Evolutionary conservation across 441 rosid genomes (phyloP).

Genomic region (Brassica balearica): DNA sequence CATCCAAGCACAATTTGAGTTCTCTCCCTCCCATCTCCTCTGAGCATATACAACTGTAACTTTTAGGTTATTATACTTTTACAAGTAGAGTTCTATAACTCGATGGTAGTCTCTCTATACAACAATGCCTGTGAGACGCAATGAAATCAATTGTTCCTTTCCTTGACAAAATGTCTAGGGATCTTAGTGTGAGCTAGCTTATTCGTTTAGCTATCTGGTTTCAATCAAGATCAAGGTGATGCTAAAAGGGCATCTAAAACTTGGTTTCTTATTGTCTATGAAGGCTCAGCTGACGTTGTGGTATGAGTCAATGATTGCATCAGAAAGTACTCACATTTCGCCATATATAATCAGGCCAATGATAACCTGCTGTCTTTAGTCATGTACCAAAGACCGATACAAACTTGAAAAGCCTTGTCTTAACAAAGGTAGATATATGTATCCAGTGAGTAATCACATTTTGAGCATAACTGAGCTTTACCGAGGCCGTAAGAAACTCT

Average conservation of each 20-base stretch:
- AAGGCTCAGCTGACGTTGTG: constrained; percentile 66
- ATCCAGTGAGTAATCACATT: not conserved
- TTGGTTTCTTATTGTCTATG: constrained; percentile 10
- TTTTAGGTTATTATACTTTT: not conserved
- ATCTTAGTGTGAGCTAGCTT: not conserved
- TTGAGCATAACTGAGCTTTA: not conserved
- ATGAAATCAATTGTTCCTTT: not conserved
- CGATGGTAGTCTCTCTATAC: not conserved
- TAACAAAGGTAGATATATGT: not conserved
- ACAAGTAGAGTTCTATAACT: not conserved
- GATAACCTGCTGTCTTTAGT: constrained; percentile 68
- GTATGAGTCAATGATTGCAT: constrained; percentile 81
- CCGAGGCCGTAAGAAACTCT: not conserved
- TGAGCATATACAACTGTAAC: not conserved
- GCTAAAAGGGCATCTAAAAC: not conserved
- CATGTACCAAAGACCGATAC: not conserved
- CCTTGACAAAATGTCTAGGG: not conserved
- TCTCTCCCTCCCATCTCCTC: not conserved
- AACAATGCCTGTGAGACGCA: not conserved
- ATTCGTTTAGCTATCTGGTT: not conserved
- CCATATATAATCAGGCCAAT: constrained; percentile 83
- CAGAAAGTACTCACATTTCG: constrained; percentile 88
- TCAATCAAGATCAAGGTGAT: not conserved
- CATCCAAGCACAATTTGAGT: not conserved
- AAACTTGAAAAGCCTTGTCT: not conserved